A percentile compares a stretch with the other conserved stretches of the same genome.
These are phyloP conservation scores for Henckelia pumila DNA, from an alignment of 257 asterid species.

Conservation along the genomic window DNA sequence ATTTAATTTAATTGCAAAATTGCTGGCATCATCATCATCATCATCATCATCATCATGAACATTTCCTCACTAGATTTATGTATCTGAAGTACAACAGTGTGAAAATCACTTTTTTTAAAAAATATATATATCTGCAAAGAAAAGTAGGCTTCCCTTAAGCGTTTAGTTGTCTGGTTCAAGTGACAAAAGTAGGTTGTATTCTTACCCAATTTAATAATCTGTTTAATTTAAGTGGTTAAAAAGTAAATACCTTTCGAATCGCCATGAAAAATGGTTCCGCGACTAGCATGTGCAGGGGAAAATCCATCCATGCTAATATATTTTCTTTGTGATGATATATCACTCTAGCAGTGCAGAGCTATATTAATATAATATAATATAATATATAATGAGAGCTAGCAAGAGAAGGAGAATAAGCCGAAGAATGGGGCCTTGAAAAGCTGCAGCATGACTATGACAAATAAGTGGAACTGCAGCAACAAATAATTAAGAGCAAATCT, in stretches of 20 bases:
- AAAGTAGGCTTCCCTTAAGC: slow-evolving; percentile 42
- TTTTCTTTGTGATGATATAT: slow-evolving; percentile 32
- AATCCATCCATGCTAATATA: slow-evolving; percentile 47
- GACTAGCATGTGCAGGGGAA: slow-evolving; percentile 43
- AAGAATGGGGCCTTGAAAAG: slow-evolving; percentile 62
- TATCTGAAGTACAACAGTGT: too few relatives aligned
- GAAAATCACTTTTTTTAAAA: not conserved
- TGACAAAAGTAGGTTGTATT: slow-evolving; percentile 53
- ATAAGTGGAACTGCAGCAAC: slow-evolving; percentile 76
- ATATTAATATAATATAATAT: too few relatives aligned
- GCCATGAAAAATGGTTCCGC: slow-evolving; percentile 26
- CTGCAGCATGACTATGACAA: slow-evolving; percentile 53
- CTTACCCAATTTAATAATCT: slow-evolving; percentile 41
- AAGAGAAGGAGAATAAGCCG: too few relatives aligned
- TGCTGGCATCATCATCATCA: too few relatives aligned
- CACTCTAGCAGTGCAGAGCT: too few relatives aligned
- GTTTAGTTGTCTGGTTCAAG: slow-evolving; percentile 61
- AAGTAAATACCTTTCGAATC: slow-evolving; percentile 24
- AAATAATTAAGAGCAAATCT: slow-evolving; percentile 15
- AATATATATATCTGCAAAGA: slow-evolving; percentile 22
- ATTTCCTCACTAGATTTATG: too few relatives aligned
- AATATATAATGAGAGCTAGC: too few relatives aligned
- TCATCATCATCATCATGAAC: too few relatives aligned
- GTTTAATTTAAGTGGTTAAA: slow-evolving; percentile 25
- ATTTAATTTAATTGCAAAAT: too few relatives aligned